A percentile compares a stretch with the other conserved stretches of the same genome.
Conservation (phyloP, 371 early-diverging fungal genomes). For the Saksenaea vasiformis region DNA sequence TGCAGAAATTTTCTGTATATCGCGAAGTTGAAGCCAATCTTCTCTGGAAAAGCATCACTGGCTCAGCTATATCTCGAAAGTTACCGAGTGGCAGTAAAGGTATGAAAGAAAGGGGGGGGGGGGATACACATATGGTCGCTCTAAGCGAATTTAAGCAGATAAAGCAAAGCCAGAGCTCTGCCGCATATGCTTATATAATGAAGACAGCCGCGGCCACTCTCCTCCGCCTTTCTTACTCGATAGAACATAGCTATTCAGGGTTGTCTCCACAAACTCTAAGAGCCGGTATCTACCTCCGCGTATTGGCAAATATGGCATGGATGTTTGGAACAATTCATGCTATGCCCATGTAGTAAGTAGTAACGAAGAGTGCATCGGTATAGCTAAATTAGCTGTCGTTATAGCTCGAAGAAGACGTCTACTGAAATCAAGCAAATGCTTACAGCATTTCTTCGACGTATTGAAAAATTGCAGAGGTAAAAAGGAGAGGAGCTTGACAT, state of each 20-base stretch:
- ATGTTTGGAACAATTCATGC: constrained; percentile 57
- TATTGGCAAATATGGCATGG: constrained; percentile 57
- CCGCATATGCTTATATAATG: constrained; percentile 45
- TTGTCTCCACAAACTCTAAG: constrained; percentile 42
- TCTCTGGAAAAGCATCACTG: constrained; percentile 47
- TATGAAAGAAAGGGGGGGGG: constrained; percentile 12
- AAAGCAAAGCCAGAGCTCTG: constrained; percentile 43
- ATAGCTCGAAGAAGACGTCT: constrained; percentile 20
- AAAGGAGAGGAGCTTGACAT: not conserved
- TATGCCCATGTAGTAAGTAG: constrained; percentile 31
- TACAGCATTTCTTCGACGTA: constrained; percentile 31
- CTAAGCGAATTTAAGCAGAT: constrained; percentile 13
- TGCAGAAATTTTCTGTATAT: constrained; percentile 47
- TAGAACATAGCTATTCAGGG: constrained; percentile 70
- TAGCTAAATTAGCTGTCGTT: not conserved
- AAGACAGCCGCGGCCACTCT: constrained; percentile 45
- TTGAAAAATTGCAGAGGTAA: constrained; percentile 31
- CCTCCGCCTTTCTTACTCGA: constrained; percentile 53
- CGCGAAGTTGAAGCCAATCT: constrained; percentile 39
- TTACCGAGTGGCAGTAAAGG: constrained; percentile 42
- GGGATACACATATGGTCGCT: not conserved
- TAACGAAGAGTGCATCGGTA: not conserved
- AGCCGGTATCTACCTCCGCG: constrained; percentile 49
- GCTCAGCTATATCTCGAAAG: constrained; percentile 55
- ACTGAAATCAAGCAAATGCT: constrained; percentile 38